A percentile compares a stretch with the other conserved stretches of the same genome.
Evolutionary conservation across 306 rosid species (phyloP).

Genomic region (Mimosa pudica): DNA sequence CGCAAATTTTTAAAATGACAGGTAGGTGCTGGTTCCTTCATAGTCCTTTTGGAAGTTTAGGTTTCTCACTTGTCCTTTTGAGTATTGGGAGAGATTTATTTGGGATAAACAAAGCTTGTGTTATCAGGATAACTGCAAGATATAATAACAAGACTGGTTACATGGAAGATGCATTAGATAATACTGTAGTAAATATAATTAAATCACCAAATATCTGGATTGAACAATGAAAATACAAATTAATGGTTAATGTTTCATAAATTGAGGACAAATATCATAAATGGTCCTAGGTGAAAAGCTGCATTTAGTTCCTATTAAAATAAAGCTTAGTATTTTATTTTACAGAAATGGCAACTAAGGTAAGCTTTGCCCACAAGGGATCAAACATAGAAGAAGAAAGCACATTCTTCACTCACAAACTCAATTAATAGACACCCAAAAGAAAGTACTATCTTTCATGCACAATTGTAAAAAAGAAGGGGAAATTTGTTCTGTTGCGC

Average conservation of each 20-base stretch:
- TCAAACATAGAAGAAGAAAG: background rate
- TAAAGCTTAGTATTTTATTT: background rate
- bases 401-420: constrained; percentile 10
- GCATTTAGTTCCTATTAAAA: background rate
- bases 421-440: background rate
- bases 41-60: no score
- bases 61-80: no score
- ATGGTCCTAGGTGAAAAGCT: constrained; percentile 1
- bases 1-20: no score
- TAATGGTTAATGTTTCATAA: constrained; percentile 4
- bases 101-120: no score
- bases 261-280: constrained; percentile 19
- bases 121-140: background rate
- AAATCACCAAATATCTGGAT: constrained; percentile 80
- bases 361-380: background rate
- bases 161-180: background rate
- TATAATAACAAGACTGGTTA: constrained; percentile 2
- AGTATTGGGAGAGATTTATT: no score
- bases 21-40: no score
- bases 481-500: background rate
- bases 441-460: background rate
- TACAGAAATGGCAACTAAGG: background rate
- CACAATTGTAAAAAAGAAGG: background rate
- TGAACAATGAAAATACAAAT: constrained; percentile 11
- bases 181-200: background rate